Percentiles rank a stretch among this genome's conserved stretches.
phyloP scores from a whole-genome alignment of 78 protist species.

The Anaeramoeba flamelloides region DNA sequence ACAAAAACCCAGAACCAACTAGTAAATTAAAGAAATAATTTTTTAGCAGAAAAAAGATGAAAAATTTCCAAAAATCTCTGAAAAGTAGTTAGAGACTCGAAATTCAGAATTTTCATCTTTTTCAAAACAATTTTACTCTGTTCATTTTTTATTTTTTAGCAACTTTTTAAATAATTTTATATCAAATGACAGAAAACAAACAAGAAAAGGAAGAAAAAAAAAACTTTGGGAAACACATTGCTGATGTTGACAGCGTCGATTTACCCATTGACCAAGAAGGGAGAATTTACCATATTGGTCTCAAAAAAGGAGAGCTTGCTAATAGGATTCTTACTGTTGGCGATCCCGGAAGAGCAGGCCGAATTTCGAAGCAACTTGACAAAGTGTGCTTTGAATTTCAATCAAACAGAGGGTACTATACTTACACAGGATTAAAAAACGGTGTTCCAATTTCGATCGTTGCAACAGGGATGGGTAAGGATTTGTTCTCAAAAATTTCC shows the following conservation, averaged over 20 bases:
- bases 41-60: too few relatives aligned
- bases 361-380: background rate
- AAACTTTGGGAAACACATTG: background rate
- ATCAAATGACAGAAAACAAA: background rate
- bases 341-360: background rate
- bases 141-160: background rate
- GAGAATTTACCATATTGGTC: background rate
- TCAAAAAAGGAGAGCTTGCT: background rate
- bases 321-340: background rate
- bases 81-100: too few relatives aligned
- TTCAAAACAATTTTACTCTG: too few relatives aligned
- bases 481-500: too few relatives aligned
- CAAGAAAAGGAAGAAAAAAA: background rate
- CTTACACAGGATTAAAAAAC: background rate
- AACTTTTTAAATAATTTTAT: background rate
- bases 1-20: too few relatives aligned
- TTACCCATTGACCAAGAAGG: background rate
- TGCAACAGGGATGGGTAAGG: slow-evolving; percentile 1
- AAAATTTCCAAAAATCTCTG: too few relatives aligned
- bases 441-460: background rate
- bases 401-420: background rate
- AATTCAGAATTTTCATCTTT: too few relatives aligned
- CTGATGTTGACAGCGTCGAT: background rate
- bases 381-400: background rate
- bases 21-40: too few relatives aligned